Conservation (phyloP, 2,329 filamentous ascomycete genomes). For the Zymoseptoria pseudotritici region DNA sequence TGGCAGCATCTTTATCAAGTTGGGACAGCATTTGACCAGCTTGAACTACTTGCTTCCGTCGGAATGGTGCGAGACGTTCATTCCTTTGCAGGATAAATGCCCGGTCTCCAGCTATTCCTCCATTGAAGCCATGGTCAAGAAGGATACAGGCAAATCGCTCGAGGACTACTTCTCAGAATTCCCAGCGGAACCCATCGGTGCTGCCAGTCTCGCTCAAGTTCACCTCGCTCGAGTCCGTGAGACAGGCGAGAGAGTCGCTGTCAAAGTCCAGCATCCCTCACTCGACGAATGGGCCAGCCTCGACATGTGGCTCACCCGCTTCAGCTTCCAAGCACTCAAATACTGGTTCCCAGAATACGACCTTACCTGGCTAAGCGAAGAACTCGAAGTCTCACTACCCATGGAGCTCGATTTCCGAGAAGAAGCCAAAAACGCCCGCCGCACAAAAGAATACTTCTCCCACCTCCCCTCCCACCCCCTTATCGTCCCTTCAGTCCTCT, state of each 20-base stretch:
- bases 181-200: slow-evolving; percentile 71
- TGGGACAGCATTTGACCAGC: slow-evolving; percentile 91
- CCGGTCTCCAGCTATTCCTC: slow-evolving; percentile 85
- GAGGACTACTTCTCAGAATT: slow-evolving; percentile 84
- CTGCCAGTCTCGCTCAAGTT: slow-evolving; percentile 89
- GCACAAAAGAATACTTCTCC: slow-evolving; percentile 74
- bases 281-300: slow-evolving; percentile 84
- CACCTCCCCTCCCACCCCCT: slow-evolving; percentile 68
- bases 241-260: slow-evolving; percentile 78
- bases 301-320: slow-evolving; percentile 76
- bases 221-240: slow-evolving; percentile 79
- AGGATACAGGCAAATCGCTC: slow-evolving; percentile 72
- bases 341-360: slow-evolving; percentile 96
- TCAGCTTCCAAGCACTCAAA: slow-evolving; percentile 85
- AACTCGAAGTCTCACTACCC: slow-evolving; percentile 86
- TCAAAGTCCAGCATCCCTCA: slow-evolving; percentile 91
- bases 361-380: slow-evolving; percentile 85
- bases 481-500: slow-evolving; percentile 81
- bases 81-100: slow-evolving; percentile 91
- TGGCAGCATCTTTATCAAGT: slow-evolving; percentile 96
- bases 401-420: slow-evolving; percentile 84
- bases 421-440: slow-evolving; percentile 76
- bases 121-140: slow-evolving; percentile 75
- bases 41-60: slow-evolving; percentile 88
- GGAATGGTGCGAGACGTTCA: slow-evolving; percentile 93